These are phyloP conservation scores for Rosellinia necatrix DNA, from an alignment of 2,329 filamentous ascomycete species.

Conservation along the genomic window DNA sequence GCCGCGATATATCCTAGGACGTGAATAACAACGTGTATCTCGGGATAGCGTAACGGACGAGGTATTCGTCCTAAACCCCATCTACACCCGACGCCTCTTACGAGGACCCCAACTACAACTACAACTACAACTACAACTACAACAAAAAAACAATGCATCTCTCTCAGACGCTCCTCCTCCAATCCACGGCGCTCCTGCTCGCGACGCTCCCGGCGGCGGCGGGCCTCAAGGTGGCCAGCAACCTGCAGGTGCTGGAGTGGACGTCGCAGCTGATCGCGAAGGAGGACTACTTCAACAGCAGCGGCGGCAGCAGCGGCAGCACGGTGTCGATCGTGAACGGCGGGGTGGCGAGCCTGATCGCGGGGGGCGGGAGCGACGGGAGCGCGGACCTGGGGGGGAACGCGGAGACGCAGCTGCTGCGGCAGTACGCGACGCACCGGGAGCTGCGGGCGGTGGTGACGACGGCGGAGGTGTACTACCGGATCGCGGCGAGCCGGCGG, in stretches of 20 bases:
- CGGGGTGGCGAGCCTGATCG: slow-evolving; percentile 41
- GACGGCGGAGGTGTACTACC: slow-evolving; percentile 42
- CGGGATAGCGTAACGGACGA: no score
- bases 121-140: no score
- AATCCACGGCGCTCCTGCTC: neutral
- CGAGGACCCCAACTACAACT: no score
- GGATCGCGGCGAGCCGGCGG: slow-evolving; percentile 41
- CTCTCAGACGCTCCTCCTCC: neutral
- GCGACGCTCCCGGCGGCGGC: neutral
- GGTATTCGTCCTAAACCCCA: no score
- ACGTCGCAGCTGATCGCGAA: slow-evolving; percentile 32
- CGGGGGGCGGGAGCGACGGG: slow-evolving; percentile 28
- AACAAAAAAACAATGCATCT: slow-evolving; percentile 20
- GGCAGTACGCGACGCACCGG: slow-evolving; percentile 38
- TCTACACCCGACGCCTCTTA: no score
- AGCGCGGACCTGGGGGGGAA: slow-evolving; percentile 42
- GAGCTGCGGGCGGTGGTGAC: slow-evolving; percentile 42
- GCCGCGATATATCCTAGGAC: no score
- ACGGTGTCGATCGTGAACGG: slow-evolving; percentile 36
- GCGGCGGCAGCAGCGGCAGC: no score
- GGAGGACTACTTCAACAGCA: slow-evolving; percentile 31
- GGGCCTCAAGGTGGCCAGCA: slow-evolving; percentile 30
- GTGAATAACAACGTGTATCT: no score
- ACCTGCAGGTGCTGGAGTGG: slow-evolving; percentile 31
- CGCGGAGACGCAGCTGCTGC: slow-evolving; percentile 44